Evolutionary conservation across 305 asterid species (phyloP).

Genomic region (Fraxinus albicans): DNA sequence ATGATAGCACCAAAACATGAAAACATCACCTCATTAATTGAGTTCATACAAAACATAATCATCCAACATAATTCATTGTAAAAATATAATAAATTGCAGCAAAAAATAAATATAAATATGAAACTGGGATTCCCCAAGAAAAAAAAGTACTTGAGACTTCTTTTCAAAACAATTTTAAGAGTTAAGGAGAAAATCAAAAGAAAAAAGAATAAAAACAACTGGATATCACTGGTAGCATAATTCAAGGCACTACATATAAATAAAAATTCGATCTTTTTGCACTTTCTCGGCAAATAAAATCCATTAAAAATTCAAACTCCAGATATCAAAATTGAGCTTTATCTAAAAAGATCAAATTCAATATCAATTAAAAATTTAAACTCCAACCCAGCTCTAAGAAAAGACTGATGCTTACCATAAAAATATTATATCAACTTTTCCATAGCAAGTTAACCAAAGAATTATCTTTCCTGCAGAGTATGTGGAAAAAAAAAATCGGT

Average conservation of each 20-base stretch:
- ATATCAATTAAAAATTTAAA: background rate
- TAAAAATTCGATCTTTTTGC: background rate
- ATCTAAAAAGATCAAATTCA: background rate
- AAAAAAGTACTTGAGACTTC: background rate
- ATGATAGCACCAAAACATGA: background rate
- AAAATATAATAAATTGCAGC: background rate
- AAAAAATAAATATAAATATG: background rate
- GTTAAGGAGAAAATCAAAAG: background rate
- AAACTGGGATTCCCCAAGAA: background rate
- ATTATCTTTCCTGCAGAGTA: background rate
- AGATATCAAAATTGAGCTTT: background rate
- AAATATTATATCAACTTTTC: background rate
- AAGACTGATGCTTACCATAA: background rate
- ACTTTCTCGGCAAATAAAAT: background rate
- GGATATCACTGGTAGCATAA: background rate
- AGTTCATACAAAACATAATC: background rate
- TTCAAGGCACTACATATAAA: background rate
- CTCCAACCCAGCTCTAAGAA: constrained; percentile 4
- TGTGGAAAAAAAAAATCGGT: background rate
- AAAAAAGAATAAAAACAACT: background rate
- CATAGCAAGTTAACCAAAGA: background rate
- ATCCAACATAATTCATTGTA: background rate
- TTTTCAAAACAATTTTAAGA: background rate
- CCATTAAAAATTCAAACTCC: background rate
- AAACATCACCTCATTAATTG: background rate